A percentile compares a stretch with the other conserved stretches of the same genome.
Conservation (phyloP, 2,329 filamentous ascomycete species). For the Colletotrichum destructivum region DNA sequence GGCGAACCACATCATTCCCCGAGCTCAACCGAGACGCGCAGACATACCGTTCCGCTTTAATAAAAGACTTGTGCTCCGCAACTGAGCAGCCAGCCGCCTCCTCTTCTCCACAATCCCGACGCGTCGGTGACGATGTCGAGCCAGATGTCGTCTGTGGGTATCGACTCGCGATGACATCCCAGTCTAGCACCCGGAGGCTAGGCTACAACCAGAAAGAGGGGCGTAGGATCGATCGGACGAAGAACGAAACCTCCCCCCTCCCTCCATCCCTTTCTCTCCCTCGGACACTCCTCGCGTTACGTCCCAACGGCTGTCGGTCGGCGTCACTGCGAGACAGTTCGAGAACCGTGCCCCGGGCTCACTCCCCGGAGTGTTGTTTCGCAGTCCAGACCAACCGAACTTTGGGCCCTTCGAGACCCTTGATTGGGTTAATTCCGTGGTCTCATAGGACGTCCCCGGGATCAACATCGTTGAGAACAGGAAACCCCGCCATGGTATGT, state of each 20-base stretch:
- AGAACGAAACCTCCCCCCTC: constrained; percentile 1
- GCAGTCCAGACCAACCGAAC: not conserved
- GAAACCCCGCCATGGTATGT: constrained; percentile 4
- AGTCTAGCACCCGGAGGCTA: constrained; percentile 4
- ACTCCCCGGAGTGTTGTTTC: not conserved
- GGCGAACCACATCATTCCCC: not conserved
- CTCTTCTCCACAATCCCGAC: constrained; percentile 21
- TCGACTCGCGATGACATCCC: constrained; percentile 16
- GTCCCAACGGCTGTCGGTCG: not conserved
- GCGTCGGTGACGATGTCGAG: constrained; percentile 3
- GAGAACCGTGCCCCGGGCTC: not conserved
- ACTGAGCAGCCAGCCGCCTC: not conserved
- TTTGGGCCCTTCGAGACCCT: not conserved
- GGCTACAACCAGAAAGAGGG: constrained; percentile 16
- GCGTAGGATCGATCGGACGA: constrained; percentile 13
- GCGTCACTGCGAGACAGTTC: constrained; percentile 22
- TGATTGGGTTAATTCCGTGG: not conserved
- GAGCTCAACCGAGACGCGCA: constrained; percentile 13
- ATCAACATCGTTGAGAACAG: constrained; percentile 6
- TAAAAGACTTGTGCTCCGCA: not conserved
- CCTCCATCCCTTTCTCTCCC: no score
- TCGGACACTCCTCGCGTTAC: no score
- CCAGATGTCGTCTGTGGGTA: constrained; percentile 15
- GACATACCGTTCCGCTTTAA: not conserved
- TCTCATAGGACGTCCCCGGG: not conserved